Percentiles rank a stretch among this genome's conserved stretches.
Conservation (phyloP, 164 flowering plant genomes). For the Akebia trifoliata region DNA sequence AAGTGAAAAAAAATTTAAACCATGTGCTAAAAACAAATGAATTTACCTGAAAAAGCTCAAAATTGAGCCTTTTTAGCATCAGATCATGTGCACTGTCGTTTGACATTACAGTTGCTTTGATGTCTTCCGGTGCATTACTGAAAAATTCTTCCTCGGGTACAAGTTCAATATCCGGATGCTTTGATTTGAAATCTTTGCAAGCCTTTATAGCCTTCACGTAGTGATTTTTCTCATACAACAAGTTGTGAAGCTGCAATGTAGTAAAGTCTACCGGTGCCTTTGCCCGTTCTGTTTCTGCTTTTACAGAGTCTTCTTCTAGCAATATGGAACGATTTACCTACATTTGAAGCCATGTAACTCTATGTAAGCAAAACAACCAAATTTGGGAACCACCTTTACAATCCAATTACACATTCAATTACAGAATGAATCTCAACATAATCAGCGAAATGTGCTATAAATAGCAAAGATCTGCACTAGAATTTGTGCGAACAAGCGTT, state of each 20-base stretch:
- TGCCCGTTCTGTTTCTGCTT: conserved; percentile 84
- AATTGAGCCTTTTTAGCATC: conserved; percentile 87
- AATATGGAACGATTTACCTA: conserved; percentile 81
- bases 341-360: not conserved
- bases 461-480: no score
- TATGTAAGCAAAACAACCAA: not conserved
- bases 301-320: conserved; percentile 81
- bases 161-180: conserved; percentile 88
- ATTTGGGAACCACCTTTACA: not conserved
- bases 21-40: not conserved
- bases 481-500: no score
- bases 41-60: conserved; percentile 81
- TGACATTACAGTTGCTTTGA: conserved; percentile 42
- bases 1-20: not conserved
- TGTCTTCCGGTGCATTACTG: conserved; percentile 68
- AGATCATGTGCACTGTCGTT: conserved; percentile 63
- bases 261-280: conserved; percentile 92
- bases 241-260: conserved; percentile 88
- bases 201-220: conserved; percentile 92
- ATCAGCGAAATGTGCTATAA: no score
- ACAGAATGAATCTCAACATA: no score
- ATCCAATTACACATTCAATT: not conserved
- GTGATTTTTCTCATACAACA: conserved; percentile 95
- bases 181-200: conserved; percentile 92
- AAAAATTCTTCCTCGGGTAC: conserved; percentile 82